These are phyloP conservation scores for Arachnomyces sp. DNA, from an alignment of 2,329 filamentous ascomycete species.

Conservation along the genomic window DNA sequence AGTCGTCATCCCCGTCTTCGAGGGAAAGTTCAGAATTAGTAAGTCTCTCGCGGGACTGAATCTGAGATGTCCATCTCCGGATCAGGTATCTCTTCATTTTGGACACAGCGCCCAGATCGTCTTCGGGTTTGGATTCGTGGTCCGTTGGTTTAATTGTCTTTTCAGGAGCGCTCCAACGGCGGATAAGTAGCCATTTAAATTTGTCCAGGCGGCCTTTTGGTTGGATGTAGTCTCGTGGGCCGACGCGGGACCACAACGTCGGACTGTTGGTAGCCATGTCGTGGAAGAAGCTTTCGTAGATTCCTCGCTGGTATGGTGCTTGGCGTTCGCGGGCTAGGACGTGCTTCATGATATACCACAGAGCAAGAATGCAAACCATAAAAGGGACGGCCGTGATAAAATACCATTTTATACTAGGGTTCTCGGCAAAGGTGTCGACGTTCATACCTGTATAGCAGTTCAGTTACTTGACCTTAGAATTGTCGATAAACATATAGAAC, in stretches of 20 bases:
- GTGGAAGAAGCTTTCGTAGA: conserved; percentile 45
- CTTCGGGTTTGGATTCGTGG: conserved; percentile 14
- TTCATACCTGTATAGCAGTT: conserved; percentile 40
- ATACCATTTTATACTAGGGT: conserved; percentile 44
- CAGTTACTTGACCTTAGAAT: neutral
- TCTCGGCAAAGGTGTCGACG: conserved; percentile 37
- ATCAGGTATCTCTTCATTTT: conserved; percentile 33
- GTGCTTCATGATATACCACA: conserved; percentile 45
- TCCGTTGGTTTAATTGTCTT: conserved; percentile 30
- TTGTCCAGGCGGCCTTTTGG: conserved; percentile 31
- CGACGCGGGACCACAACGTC: conserved; percentile 41
- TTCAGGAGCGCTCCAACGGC: conserved; percentile 38
- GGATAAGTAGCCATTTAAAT: conserved; percentile 44
- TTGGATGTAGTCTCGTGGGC: conserved; percentile 36
- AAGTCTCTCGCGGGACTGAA: conserved; percentile 12
- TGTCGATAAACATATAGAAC: neutral
- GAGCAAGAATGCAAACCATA: conserved; percentile 37
- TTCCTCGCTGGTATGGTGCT: conserved; percentile 40
- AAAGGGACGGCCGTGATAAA: conserved; percentile 42
- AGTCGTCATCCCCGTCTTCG: conserved; percentile 10
- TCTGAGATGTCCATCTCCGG: conserved; percentile 32
- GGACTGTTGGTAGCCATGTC: conserved; percentile 41
- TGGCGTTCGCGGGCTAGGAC: conserved; percentile 34
- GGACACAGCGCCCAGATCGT: conserved; percentile 34
- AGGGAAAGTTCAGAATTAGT: conserved; percentile 6